Percentiles rank a stretch among this genome's conserved stretches.
Conservation (phyloP, 1,284 basidiomycete species). For the Volvariella surrecta region DNA sequence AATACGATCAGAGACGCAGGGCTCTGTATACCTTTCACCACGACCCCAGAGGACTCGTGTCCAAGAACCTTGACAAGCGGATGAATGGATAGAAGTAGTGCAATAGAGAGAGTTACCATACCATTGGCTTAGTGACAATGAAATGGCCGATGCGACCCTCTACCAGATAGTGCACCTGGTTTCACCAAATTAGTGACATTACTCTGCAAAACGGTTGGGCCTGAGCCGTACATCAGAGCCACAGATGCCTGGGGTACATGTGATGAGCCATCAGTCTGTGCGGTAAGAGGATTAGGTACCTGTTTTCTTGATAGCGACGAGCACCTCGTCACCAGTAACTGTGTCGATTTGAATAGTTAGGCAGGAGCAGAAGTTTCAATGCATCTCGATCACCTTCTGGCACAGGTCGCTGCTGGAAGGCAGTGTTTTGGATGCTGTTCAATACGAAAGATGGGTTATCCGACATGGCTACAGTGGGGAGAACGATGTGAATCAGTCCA, state of each 20-base stretch:
- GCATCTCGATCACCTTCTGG: constrained; percentile 48
- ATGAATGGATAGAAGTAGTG: not conserved
- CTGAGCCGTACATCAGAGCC: constrained; percentile 68
- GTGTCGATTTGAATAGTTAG: constrained; percentile 6
- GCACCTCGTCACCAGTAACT: constrained; percentile 75
- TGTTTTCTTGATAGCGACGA: constrained; percentile 89
- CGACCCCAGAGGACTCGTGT: constrained; percentile 56
- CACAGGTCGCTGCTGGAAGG: constrained; percentile 72
- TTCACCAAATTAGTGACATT: constrained; percentile 8
- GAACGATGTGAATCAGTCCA: constrained; percentile 3
- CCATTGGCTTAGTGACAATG: constrained; percentile 75
- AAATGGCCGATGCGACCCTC: constrained; percentile 77
- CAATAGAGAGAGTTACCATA: constrained; percentile 12
- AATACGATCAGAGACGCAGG: constrained; percentile 4
- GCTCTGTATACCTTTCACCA: constrained; percentile 39
- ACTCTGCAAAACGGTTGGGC: not conserved
- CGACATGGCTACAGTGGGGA: constrained; percentile 35
- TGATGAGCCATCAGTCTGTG: constrained; percentile 8
- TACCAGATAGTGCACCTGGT: constrained; percentile 67
- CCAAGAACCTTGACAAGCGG: constrained; percentile 41
- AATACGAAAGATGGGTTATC: constrained; percentile 80
- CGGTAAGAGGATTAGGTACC: constrained; percentile 33
- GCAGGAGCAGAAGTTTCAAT: constrained; percentile 3
- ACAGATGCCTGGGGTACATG: constrained; percentile 61
- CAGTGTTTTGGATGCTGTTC: constrained; percentile 61